phyloP scores from a whole-genome alignment of 1,139 yeast species.

The Saccharomyces hybrid region DNA sequence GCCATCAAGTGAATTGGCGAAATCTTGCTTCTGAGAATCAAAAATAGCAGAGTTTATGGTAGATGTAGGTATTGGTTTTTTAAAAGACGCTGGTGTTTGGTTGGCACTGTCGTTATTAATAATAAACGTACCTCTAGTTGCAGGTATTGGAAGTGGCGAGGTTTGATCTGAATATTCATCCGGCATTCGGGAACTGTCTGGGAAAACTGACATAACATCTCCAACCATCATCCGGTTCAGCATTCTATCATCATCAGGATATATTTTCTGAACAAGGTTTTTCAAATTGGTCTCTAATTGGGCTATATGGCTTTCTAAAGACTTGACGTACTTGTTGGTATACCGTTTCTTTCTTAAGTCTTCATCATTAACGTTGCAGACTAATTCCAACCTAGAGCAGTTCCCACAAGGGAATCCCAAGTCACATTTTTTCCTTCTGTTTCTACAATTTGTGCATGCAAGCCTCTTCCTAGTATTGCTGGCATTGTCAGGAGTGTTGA shows the following conservation, averaged over 20 bases:
- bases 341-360: slow-evolving; percentile 51
- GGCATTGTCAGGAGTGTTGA: background rate
- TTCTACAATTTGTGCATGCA: slow-evolving; percentile 32
- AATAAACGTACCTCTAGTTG: slow-evolving; percentile 2
- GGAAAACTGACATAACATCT: slow-evolving; percentile 15
- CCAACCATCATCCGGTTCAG: slow-evolving; percentile 18
- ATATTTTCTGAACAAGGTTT: slow-evolving; percentile 17
- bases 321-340: slow-evolving; percentile 42
- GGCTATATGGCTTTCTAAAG: slow-evolving; percentile 30
- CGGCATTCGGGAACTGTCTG: background rate
- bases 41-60: background rate
- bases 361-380: slow-evolving; percentile 43
- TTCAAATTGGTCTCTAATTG: slow-evolving; percentile 25
- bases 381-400: slow-evolving; percentile 40
- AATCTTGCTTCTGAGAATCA: background rate
- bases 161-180: background rate
- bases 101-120: background rate
- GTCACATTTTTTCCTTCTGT: slow-evolving; percentile 43
- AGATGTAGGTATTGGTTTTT: background rate
- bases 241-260: slow-evolving; percentile 15
- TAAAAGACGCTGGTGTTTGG: background rate
- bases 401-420: slow-evolving; percentile 44
- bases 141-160: background rate
- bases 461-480: slow-evolving; percentile 16
- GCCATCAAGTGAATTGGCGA: background rate